These are phyloP conservation scores for Acanthamoeba lugdunensis DNA, from an alignment of 208 protist genomes.

Conservation along the genomic window DNA sequence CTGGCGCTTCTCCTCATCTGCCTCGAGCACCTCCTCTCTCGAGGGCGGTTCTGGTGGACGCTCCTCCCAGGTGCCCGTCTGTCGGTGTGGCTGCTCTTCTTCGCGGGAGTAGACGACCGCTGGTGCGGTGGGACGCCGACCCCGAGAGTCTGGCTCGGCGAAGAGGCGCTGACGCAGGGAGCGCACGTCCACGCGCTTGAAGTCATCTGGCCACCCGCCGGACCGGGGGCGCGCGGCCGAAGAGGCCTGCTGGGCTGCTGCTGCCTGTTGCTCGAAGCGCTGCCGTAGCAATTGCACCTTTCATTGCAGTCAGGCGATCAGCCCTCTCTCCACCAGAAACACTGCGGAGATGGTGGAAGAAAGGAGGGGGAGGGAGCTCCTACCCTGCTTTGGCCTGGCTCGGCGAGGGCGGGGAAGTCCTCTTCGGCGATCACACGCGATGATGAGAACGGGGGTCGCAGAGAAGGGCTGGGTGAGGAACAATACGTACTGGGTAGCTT, in stretches of 20 bases:
- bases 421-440: background rate
- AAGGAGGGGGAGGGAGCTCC: background rate
- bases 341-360: background rate
- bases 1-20: background rate
- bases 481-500: too few relatives aligned
- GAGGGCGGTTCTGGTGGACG: background rate
- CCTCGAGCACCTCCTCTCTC: background rate
- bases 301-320: background rate
- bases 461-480: too few relatives aligned
- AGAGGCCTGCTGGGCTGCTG: background rate
- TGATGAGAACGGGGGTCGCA: too few relatives aligned
- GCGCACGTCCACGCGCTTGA: slow-evolving; percentile 12
- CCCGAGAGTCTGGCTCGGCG: background rate
- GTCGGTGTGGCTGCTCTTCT: background rate
- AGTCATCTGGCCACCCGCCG: background rate
- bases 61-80: background rate
- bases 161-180: background rate
- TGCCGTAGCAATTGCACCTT: slow-evolving; percentile 8
- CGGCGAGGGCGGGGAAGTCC: background rate
- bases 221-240: background rate
- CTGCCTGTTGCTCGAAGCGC: slow-evolving; percentile 5
- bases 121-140: background rate
- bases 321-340: background rate
- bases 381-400: slow-evolving; percentile 4
- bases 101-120: background rate